Conservation (phyloP, 805 yeast genomes). For the Jamesozyma spencerorum region DNA sequence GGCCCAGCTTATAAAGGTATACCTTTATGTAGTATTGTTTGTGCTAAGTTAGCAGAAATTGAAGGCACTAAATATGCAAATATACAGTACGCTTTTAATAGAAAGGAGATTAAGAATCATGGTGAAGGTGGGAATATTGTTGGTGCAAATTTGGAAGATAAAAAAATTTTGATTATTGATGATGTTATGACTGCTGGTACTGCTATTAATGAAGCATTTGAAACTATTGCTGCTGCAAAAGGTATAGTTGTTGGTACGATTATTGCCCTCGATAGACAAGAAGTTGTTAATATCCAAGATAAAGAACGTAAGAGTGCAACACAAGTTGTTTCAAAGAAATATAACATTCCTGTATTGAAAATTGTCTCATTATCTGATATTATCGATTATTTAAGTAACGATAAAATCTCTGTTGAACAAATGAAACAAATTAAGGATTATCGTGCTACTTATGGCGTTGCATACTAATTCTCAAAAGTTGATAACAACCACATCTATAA, state of each 20-base stretch:
- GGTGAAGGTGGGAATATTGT: conserved; percentile 97
- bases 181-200: conserved; percentile 99
- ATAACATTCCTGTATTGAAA: conserved; percentile 72
- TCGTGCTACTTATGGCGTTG: conserved; percentile 34
- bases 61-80: conserved; percentile 65
- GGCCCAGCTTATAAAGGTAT: conserved; percentile 99
- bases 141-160: conserved; percentile 64
- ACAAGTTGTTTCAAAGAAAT: conserved; percentile 60
- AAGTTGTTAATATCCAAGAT: conserved; percentile 56
- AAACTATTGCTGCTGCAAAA: conserved; percentile 55
- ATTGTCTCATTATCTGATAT: conserved; percentile 73
- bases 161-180: conserved; percentile 76
- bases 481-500: no score
- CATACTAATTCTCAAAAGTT: no score
- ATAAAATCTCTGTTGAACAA: conserved; percentile 48
- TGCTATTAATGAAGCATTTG: conserved; percentile 90
- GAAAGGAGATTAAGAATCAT: conserved; percentile 94
- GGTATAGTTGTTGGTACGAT: conserved; percentile 77
- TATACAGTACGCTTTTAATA: conserved; percentile 84
- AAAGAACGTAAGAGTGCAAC: conserved; percentile 55
- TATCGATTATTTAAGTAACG: conserved; percentile 44
- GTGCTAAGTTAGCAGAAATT: conserved; percentile 82
- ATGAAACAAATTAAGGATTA: conserved; percentile 50
- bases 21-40: conserved; percentile 86
- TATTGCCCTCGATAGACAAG: conserved; percentile 93